phyloP scores from a whole-genome alignment of 2,329 filamentous ascomycete species.

The Camillea tinctor region DNA sequence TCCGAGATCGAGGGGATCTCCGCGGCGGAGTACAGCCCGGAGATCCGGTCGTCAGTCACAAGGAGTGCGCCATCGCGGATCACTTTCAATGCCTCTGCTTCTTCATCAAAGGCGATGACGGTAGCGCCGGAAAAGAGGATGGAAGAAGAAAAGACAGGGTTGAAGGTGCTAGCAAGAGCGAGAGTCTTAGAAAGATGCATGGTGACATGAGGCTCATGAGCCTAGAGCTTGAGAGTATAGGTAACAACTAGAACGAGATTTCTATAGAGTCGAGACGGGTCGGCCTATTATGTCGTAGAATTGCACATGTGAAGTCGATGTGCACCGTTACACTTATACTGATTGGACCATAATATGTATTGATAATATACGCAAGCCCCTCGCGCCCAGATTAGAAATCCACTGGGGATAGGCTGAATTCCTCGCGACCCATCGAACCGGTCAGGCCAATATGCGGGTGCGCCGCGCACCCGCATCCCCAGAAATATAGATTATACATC shows the following conservation, averaged over 20 bases:
- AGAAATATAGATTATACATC: no score
- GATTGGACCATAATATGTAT: neutral
- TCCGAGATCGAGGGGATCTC: slow-evolving; percentile 7
- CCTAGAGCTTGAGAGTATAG: neutral
- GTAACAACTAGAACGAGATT: neutral
- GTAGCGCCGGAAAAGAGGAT: slow-evolving; percentile 30
- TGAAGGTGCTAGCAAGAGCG: slow-evolving; percentile 26
- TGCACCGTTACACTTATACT: neutral
- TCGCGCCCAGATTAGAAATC: neutral
- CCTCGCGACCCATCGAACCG: neutral
- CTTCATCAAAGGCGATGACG: slow-evolving; percentile 29
- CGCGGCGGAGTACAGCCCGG: slow-evolving; percentile 28
- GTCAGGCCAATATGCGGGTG: no score
- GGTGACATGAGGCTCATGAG: neutral
- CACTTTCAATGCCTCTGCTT: slow-evolving; percentile 25
- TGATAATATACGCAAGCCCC: neutral
- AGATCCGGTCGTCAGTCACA: slow-evolving; percentile 35
- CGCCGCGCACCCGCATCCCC: no score
- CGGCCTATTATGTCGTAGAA: neutral
- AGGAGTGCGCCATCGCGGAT: slow-evolving; percentile 34
- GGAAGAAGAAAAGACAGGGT: slow-evolving; percentile 28
- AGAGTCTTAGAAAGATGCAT: slow-evolving; percentile 21
- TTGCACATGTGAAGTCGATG: neutral
- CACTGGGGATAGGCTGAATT: neutral
- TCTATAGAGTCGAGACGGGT: neutral